Evolutionary conservation across 148 eudicot genomes (phyloP), one percentile per base, ranked within the genome.

Genomic region (Amaranthus cruentus): DNA sequence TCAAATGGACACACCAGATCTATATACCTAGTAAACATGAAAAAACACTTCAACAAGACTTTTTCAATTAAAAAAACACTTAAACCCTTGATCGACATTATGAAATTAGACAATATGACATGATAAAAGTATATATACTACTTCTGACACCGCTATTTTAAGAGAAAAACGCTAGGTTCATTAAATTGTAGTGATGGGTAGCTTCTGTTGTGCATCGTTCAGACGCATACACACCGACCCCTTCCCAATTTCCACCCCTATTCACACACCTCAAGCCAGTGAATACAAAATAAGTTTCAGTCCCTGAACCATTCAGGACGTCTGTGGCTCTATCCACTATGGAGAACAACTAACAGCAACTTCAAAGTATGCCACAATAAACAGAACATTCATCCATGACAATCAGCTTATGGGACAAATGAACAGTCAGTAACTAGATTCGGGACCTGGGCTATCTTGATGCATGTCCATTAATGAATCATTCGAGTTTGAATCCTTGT

Each of bases 381-480:
- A 73, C 57, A 68, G 4, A 12, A 63, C 57, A 66, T 70, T 70
- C 62, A 63, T 48, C 79, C 64, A 77, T 55, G 38, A 50, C 43
- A 71, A 55, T 70, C 77, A 48, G 42, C 68, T 57, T 9, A 68
- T 43, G 60, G 46, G 62, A 66, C 71, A 10, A 48, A 15, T 44
- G 43, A 48, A 62, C 64, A 52, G 62, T 90, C 85, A 87, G 76
- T 79, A 82, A 79, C 82, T 78, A 75, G 91, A 83, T 74, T 86
- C 90, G 47, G 85, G 90, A 55, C 80, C 83, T 50, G 95, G 89
- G 77, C 90, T 89, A 75, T 89, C 96, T 65, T 90, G 78, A 72
- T 91, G 87, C 96, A 93, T 91, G 69, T 93, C 96, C 98, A 93
- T 91, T 12, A 89, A 80, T 9, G 96, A 86, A 78, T 91, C 98